phyloP scores from a whole-genome alignment of 2,329 filamentous ascomycete genomes.

The Colletotrichum graminicola region DNA sequence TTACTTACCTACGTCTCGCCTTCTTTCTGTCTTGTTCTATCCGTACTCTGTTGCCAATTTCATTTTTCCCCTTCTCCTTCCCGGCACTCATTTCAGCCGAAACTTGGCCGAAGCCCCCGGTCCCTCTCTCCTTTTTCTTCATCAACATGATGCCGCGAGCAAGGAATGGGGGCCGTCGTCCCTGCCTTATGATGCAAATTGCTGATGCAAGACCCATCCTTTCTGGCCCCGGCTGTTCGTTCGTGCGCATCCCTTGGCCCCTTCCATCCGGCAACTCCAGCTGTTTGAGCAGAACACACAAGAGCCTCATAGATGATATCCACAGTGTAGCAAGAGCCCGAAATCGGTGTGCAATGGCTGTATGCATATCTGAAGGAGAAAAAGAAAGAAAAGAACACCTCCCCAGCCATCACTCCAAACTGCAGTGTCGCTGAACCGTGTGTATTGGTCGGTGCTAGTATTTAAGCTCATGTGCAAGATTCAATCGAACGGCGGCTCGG shows the following conservation, averaged over 20 bases:
- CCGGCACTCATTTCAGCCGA: background rate
- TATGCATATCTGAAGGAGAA: background rate
- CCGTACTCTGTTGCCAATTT: background rate
- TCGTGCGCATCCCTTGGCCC: constrained; percentile 6
- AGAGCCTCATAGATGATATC: background rate
- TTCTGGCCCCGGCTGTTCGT: constrained; percentile 6
- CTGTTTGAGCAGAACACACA: background rate
- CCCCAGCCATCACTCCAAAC: background rate
- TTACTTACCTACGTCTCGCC: background rate
- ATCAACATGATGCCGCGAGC: background rate
- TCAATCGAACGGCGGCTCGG: constrained; percentile 7
- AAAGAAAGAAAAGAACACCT: background rate
- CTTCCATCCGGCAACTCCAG: background rate
- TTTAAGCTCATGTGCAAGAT: background rate
- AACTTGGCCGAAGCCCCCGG: background rate
- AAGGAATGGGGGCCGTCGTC: background rate
- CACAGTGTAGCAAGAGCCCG: background rate
- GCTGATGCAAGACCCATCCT: constrained; percentile 4
- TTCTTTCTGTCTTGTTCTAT: no score
- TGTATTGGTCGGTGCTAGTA: background rate
- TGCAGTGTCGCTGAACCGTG: background rate
- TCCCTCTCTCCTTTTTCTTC: background rate
- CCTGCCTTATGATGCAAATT: constrained; percentile 14
- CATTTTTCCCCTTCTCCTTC: background rate
- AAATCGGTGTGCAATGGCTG: background rate